Base-by-base conservation (phyloP, 2,329 filamentous ascomycete species). In the Paraconiothyrium sp. region DNA sequence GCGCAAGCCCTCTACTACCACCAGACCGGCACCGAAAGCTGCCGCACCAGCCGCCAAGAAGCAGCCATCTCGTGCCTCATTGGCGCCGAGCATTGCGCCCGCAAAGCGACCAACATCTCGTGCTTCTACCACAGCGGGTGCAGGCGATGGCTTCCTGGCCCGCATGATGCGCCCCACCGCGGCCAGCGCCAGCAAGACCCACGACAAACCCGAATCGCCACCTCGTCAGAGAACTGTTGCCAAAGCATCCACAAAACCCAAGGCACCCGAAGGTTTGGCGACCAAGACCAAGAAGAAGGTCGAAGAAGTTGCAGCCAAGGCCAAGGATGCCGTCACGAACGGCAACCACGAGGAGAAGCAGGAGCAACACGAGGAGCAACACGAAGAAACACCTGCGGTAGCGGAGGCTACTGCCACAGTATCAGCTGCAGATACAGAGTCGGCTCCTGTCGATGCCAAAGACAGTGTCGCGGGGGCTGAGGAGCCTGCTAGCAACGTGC, bases 131-230 rank as follows among this genome's bases (percentile, higher is more conserved):
- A 81, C 85, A 30, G 83, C 82, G 50, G 85, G 85, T 20, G 83
- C 90, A 1, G 89, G 92, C 65, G 89, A 92, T 66, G 79, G 88
- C 14, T 94, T 94, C 78, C 80, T 94, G 30, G 90, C 90, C n/a
- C 87, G 91, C 56, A 93, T 94, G 91, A 93, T 90, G 88, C 84
- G 91, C 44, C 91, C 91, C 2, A 94, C 91, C 0, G 86, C 90
- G 48, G 83, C 87, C 49, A 92, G 89, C 5, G 85, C 89, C 9
- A 89, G 84, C 65, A 93, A 92, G 79, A 85, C 86, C 0, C 81
- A 86, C 2, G 90, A 92, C 5, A 92, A 91, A 79, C 73, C 74
- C 22, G 75, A 76, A 16, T 74, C 59, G 27, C 76, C 77, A 61
- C 77, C 80, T 35, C 78, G 79, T 13, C 71, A 69, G 32, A 72